Conservation (phyloP, 306 rosid genomes). For the Cicer yamashitae region DNA sequence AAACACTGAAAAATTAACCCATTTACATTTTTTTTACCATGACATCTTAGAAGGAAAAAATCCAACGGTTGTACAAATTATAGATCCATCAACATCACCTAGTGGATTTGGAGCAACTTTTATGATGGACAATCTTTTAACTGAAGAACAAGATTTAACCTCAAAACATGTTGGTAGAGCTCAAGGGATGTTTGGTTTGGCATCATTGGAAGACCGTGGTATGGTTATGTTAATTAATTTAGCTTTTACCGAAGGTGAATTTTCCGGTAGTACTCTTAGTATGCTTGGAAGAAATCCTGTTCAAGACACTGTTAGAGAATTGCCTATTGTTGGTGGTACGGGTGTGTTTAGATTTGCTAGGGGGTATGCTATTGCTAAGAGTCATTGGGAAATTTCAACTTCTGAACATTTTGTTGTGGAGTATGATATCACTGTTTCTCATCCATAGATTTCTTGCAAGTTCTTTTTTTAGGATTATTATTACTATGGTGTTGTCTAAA, state of each 20-base stretch:
- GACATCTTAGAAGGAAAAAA: constrained; percentile 39
- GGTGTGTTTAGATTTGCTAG: constrained; percentile 41
- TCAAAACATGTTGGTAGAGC: constrained; percentile 44
- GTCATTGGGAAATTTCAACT: constrained; percentile 26
- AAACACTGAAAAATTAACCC: constrained; percentile 24
- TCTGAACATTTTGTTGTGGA: constrained; percentile 38
- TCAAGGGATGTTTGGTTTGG: constrained; percentile 40
- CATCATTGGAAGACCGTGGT: constrained; percentile 30
- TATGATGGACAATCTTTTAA: constrained; percentile 45
- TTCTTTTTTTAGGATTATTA: background rate
- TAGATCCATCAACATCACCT: background rate
- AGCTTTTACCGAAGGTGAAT: constrained; percentile 7
- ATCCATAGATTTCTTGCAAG: constrained; percentile 1
- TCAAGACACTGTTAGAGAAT: constrained; percentile 29
- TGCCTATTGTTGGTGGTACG: constrained; percentile 47
- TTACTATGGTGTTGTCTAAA: no score
- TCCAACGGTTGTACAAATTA: constrained; percentile 29
- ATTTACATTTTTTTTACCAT: constrained; percentile 43
- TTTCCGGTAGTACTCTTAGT: constrained; percentile 41
- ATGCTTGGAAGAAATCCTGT: constrained; percentile 49
- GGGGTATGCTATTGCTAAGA: constrained; percentile 42
- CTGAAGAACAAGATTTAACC: background rate
- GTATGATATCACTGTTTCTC: constrained; percentile 38
- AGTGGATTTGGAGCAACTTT: constrained; percentile 34
- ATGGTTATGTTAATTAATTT: constrained; percentile 46